A percentile compares a stretch with the other conserved stretches of the same genome.
Evolutionary conservation across 345 rosid species (phyloP).

Genomic region (Salix dunnii): DNA sequence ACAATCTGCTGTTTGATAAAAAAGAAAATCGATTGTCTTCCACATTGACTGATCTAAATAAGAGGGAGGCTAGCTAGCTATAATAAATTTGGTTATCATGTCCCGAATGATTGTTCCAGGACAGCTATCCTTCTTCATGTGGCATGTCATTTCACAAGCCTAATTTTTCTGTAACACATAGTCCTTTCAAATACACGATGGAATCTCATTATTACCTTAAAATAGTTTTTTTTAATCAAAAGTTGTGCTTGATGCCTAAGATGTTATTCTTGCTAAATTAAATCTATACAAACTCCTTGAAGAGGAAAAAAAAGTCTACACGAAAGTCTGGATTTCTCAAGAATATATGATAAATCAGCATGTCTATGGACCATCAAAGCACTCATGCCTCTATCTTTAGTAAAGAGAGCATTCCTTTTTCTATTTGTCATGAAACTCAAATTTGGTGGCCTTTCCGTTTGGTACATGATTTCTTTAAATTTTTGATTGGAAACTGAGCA

Average conservation of each 20-base stretch:
- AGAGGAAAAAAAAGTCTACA: background rate
- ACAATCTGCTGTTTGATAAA: background rate
- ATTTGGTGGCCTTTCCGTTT: constrained; percentile 1
- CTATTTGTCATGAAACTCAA: background rate
- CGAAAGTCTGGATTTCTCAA: background rate
- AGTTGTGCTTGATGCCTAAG: background rate
- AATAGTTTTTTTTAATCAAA: background rate
- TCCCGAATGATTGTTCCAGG: background rate
- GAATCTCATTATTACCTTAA: background rate
- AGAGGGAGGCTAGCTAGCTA: too few species aligned
- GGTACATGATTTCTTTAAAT: background rate
- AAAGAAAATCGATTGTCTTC: background rate
- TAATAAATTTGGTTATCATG: background rate
- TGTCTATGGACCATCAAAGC: background rate
- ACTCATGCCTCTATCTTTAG: background rate
- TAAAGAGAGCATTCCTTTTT: background rate
- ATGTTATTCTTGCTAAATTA: background rate
- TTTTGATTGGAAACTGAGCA: background rate
- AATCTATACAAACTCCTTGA: background rate
- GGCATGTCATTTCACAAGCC: background rate
- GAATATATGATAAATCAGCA: background rate
- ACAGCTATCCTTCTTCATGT: background rate
- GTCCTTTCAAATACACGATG: background rate
- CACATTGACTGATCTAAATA: background rate
- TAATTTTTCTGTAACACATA: background rate